Base-by-base conservation (phyloP, 1,284 basidiomycete genomes). In the Dichomitus squalens region DNA sequence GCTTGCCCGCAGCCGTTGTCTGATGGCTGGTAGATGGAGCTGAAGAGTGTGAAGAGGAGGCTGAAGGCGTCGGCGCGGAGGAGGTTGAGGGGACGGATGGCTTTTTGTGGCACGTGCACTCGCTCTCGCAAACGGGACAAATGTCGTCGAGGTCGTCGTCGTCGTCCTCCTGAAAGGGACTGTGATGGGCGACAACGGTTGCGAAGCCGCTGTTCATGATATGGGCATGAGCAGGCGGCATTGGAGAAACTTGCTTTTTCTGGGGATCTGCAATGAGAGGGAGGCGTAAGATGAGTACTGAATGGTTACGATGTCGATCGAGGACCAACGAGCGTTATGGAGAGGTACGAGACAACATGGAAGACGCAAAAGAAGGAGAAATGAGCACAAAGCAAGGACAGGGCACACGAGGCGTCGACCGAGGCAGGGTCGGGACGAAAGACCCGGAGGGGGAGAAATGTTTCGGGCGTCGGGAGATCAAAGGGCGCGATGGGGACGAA, bases 91-190 rank as follows among this genome's bases (percentile, higher is more conserved):
- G 58, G 53, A 60, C 55, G 55, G 58, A 57, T 35, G 60, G 54
- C 55, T 75, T 77, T 79, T 75, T 74, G 66, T 68, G 73, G 78
- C 90, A 92, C 35, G 87, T 91, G 77, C 90, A 92, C 68, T 90
- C 86, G 69, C 87, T 86, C 79, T 91, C 90, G 88, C 90, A 92
- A 63, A 92, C 88, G 18, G 88, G 88, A 72, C 90, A 92, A 60
- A 92, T 90, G 72, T 90, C 86, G 83, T 84, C 81, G 60, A 92
- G 89, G 71, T 90, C 86, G 83, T 83, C 81, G 79, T 91, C 88
- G 71, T 77, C 76, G 53, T 89, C 86, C 76, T 82, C 80, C 68
- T 44, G 61, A 16, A 60, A 38, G n/a, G 52, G 53, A 38, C 29
- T 46, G 52, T 49, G 44, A 38, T 46, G 40, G 48, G 61, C 69